Evolutionary conservation across 768 basidiomycete genomes (phyloP), one percentile per base, ranked within the genome.

Genomic region (Suillus fuscotomentosus): DNA sequence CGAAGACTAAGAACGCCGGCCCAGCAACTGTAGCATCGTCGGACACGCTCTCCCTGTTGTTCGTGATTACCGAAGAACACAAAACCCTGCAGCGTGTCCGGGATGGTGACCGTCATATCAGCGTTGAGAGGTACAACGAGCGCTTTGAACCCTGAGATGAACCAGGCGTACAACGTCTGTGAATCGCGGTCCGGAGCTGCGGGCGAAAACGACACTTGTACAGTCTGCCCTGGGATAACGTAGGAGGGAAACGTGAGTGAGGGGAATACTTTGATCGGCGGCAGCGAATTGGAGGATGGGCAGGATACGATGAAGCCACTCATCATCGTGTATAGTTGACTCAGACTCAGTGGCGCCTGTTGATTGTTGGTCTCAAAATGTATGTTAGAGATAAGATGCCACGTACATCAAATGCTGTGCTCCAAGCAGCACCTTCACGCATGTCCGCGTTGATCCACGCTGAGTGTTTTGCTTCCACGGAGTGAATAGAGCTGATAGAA

Each of bases 391-490:
- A 61, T 24, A 27, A 51, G 42, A 54, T n/a, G 56, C 65, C 64
- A 64, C 69, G n/a, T 65, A 83, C 86, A 72, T 89, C 87, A 70
- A 87, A 86, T 8, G 87, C 77, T 4, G 82, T 80, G 60, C 82
- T 84, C 88, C 88, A 90, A 1, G 85, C 79, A 43, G 81, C 78
- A 24, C 73, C 73, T 60, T 82, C 77, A 65, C 77, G 74, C 47
- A 85, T 81, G 17, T 83, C 79, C 2, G 82, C 80, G 66, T 80
- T 78, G 42, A 90, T 73, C 88, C 88, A 91, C 2, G 82, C 77
- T n/a, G 86, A 81, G 63, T 90, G 89, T 41, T 88, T 82, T 27
- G 87, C 81, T 70, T 91, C 87, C 60, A 82, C 83, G 17, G 85
- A 77, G 54, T 88, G 80, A 66, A 90, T 84, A 60, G 80, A 79